Base-by-base conservation (phyloP, 139 green algal genomes). In the Eudorina sp. region DNA sequence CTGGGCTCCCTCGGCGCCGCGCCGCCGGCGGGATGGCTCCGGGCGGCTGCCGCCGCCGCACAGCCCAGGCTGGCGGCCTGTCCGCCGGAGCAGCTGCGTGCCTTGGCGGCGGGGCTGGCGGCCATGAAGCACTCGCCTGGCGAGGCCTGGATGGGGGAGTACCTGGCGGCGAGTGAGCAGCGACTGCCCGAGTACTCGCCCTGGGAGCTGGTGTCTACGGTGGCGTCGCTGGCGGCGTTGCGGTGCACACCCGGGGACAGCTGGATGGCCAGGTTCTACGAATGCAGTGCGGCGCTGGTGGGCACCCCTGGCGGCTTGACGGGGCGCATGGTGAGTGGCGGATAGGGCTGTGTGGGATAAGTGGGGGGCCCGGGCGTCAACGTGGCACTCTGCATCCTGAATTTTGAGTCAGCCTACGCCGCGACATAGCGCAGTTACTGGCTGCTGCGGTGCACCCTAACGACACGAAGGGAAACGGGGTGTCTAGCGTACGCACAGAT, bases 211-310 rank as follows among this genome's bases (percentile, higher is more conserved):
- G 72, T 74, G 0, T 31, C 6, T 19, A 84, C 85, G 13, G 23
- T 88, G 29, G 36, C 4, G 11, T 41, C 89, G 25, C 68, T 92
- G 3, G 89, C 89, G 27, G 53, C 31, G 27, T 66, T 92, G 40
- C 75, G 77, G 53, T 92, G 89, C 76, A 84, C 84, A 4, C 89
- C 89, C 19, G 76, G 88, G 40, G 88, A 85, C 41, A 6, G 1
- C 2, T 92, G 89, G 89, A 79, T 92, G 66, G 80, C 85, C 21
- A 46, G 48, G 16, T 85, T 64, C 13, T 88, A 83, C 53, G 77
- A 21, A n/a, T 31, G n/a, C 43, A 64, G n/a, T 48, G 14, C 38
- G 38, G 43, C 43, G 19, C 19, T 70, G 45, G 31, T 84, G 48
- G 51, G 64, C 43, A 68, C 79, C 53, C 38, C 79, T 16, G 87